phyloP scores from a whole-genome alignment of 106 monocot genomes.

The Hemerocallis citrina region DNA sequence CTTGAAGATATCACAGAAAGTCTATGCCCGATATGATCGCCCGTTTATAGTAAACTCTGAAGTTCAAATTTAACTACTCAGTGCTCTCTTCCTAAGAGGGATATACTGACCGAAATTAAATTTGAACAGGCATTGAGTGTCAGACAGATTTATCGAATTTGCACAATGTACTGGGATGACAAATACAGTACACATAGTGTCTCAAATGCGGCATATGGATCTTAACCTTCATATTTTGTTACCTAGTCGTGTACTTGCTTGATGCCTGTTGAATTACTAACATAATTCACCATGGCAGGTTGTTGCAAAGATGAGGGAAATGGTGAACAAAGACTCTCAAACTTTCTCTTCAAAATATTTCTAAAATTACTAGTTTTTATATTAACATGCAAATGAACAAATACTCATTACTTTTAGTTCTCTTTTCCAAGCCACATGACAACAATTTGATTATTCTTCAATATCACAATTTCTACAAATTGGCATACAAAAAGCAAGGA shows the following conservation, averaged over 20 bases:
- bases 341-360: slow-evolving; percentile 67
- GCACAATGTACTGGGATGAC: slow-evolving; percentile 98
- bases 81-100: background rate
- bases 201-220: slow-evolving; percentile 58
- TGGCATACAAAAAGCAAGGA: too few species aligned
- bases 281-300: slow-evolving; percentile 28
- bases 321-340: slow-evolving; percentile 61
- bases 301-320: slow-evolving; percentile 78
- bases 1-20: slow-evolving; percentile 75
- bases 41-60: background rate
- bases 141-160: slow-evolving; percentile 84
- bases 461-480: too few species aligned
- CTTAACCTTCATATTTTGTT: background rate
- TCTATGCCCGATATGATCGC: slow-evolving; percentile 74
- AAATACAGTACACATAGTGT: slow-evolving; percentile 87
- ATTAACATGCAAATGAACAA: too few species aligned
- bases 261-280: background rate
- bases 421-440: too few species aligned
- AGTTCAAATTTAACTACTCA: background rate
- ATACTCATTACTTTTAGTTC: too few species aligned
- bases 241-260: background rate
- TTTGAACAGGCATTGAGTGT: slow-evolving; percentile 67
- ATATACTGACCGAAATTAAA: background rate
- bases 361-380: too few species aligned
- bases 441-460: too few species aligned